Conservation (phyloP, 768 basidiomycete genomes). For the Galerina sulciceps region DNA sequence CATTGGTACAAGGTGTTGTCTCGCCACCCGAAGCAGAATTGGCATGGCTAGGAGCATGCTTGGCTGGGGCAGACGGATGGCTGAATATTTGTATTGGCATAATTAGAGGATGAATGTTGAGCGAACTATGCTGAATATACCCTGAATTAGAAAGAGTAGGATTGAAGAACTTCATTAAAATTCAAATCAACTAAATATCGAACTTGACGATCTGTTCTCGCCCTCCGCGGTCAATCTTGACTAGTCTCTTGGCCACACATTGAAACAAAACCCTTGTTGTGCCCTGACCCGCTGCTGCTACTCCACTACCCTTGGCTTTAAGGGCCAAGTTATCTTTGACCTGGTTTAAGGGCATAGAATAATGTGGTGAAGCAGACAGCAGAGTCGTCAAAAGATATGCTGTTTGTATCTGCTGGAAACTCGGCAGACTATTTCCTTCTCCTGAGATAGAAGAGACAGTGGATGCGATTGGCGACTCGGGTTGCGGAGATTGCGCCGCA, state of each 20-base stretch:
- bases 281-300: conserved; percentile 41
- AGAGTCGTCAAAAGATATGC: conserved; percentile 68
- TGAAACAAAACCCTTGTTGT: conserved; percentile 70
- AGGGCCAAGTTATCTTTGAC: conserved; percentile 60
- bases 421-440: conserved; percentile 38
- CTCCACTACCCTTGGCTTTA: conserved; percentile 42
- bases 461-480: conserved; percentile 61
- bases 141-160: background rate
- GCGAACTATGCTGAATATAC: conserved; percentile 10
- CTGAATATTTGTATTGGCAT: conserved; percentile 85
- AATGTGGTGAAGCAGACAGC: conserved; percentile 53
- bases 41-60: conserved; percentile 91
- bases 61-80: conserved; percentile 96
- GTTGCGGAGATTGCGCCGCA: conserved; percentile 52
- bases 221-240: conserved; percentile 77
- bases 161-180: background rate
- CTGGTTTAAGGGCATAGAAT: conserved; percentile 62
- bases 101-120: conserved; percentile 25
- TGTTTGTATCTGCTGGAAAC: conserved; percentile 72
- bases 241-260: conserved; percentile 79
- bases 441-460: conserved; percentile 45
- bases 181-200: conserved; percentile 53
- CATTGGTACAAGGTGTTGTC: conserved; percentile 83
- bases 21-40: conserved; percentile 87
- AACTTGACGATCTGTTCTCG: conserved; percentile 80